A percentile compares a stretch with the other conserved stretches of the same genome.
These are phyloP conservation scores for Fusarium nurragi DNA, from an alignment of 2,329 filamentous ascomycete species.

Conservation along the genomic window DNA sequence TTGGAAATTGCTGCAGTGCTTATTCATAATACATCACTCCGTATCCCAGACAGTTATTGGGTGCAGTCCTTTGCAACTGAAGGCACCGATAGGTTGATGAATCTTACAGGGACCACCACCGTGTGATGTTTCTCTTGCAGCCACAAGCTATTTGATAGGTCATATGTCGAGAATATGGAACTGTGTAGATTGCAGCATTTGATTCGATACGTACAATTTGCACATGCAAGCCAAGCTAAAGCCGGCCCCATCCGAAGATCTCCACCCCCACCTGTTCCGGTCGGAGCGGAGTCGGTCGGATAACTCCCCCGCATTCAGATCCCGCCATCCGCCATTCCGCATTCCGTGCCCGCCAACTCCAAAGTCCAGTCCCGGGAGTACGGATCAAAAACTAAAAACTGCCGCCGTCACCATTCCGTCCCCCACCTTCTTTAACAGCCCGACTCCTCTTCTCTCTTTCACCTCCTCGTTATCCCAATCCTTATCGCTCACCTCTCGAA, in stretches of 20 bases:
- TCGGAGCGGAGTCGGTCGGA: slow-evolving; percentile 16
- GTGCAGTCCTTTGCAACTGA: too few species aligned
- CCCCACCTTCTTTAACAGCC: not conserved
- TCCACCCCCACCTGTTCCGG: slow-evolving; percentile 35
- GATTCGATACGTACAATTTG: not conserved
- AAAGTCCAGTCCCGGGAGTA: slow-evolving; percentile 8
- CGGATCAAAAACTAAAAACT: slow-evolving; percentile 3
- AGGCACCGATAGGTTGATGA: not conserved
- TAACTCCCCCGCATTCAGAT: slow-evolving; percentile 3
- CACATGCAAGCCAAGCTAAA: not conserved
- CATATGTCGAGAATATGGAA: not conserved
- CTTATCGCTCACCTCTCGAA: not conserved
- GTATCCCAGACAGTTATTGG: not conserved
- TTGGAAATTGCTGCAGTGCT: not conserved
- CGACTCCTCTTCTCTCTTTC: not conserved
- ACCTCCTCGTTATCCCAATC: not conserved
- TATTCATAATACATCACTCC: not conserved
- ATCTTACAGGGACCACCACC: not conserved
- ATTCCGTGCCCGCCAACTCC: not conserved
- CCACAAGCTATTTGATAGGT: not conserved
- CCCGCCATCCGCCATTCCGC: slow-evolving; percentile 30
- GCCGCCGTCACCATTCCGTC: not conserved
- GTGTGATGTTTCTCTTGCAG: not conserved
- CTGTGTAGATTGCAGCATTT: not conserved
- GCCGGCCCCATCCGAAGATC: slow-evolving; percentile 18